These are phyloP conservation scores for Penicillium brasilianum DNA, from an alignment of 2,329 filamentous ascomycete genomes.

Conservation along the genomic window DNA sequence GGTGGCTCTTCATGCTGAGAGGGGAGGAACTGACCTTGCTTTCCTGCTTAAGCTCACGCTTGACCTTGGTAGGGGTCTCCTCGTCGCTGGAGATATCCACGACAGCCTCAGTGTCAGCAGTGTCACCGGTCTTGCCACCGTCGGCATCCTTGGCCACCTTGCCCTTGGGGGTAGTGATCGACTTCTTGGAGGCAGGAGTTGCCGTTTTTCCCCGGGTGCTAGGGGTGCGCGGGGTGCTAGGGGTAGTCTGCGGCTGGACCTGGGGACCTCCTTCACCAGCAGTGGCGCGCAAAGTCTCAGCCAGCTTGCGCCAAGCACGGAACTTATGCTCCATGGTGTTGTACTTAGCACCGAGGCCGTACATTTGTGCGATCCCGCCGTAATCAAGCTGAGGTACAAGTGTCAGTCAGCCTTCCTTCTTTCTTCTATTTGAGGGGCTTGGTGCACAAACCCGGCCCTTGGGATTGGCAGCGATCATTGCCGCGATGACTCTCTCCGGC, in stretches of 20 bases:
- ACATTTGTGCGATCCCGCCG: constrained; percentile 50
- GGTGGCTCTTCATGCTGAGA: background rate
- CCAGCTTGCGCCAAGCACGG: constrained; percentile 51
- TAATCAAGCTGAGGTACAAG: constrained; percentile 51
- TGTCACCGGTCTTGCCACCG: background rate
- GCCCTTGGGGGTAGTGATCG: background rate
- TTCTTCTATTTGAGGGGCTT: background rate
- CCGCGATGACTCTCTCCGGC: constrained; percentile 3
- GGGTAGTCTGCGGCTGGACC: background rate
- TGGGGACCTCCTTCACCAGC: background rate
- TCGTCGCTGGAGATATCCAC: constrained; percentile 8
- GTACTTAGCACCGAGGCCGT: constrained; percentile 54
- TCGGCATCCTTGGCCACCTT: background rate
- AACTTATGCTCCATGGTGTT: constrained; percentile 55
- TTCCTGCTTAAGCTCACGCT: constrained; percentile 14
- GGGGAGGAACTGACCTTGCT: background rate
- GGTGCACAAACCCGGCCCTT: background rate
- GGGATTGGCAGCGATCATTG: constrained; percentile 7
- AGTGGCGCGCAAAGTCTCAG: constrained; percentile 39
- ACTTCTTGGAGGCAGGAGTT: background rate
- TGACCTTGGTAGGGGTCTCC: constrained; percentile 7
- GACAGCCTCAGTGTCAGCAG: background rate
- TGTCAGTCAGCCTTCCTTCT: background rate
- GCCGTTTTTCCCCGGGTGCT: background rate
- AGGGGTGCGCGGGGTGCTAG: background rate